Conservation (phyloP, 495 filamentous ascomycete genomes). For the Penicillium bialowiezense region DNA sequence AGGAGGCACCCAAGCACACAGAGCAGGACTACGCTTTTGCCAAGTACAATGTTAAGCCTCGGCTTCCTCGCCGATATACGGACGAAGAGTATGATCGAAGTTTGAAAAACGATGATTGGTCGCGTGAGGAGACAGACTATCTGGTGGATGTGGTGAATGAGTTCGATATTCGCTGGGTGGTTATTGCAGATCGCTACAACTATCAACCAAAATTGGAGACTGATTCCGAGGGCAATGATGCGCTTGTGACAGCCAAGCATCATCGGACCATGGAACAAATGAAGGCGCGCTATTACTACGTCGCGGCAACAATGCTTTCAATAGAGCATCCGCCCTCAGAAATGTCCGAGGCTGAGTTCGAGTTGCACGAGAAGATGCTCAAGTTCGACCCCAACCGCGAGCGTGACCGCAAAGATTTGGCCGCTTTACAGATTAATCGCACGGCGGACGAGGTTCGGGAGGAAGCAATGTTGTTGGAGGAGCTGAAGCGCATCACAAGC, state of each 20-base stretch:
- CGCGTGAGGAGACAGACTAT: constrained; percentile 90
- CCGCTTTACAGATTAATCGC: constrained; percentile 70
- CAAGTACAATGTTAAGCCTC: constrained; percentile 80
- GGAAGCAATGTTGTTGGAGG: constrained; percentile 81
- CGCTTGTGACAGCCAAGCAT: constrained; percentile 39
- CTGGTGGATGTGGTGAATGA: constrained; percentile 69
- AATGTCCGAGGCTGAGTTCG: constrained; percentile 82
- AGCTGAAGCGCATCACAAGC: constrained; percentile 84
- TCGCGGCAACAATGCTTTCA: constrained; percentile 81
- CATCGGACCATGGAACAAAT: constrained; percentile 79
- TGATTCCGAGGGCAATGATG: constrained; percentile 34
- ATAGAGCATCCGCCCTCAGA: constrained; percentile 75
- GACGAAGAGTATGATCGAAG: constrained; percentile 81
- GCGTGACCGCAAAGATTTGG: constrained; percentile 75
- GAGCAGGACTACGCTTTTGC: constrained; percentile 52
- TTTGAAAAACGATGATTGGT: constrained; percentile 74
- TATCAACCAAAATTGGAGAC: constrained; percentile 53
- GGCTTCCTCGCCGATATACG: constrained; percentile 68
- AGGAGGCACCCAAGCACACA: constrained; percentile 29
- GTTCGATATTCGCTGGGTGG: constrained; percentile 80
- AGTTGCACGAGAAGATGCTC: constrained; percentile 74
- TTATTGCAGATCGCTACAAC: constrained; percentile 94
- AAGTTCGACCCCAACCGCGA: constrained; percentile 82
- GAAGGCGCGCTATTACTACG: constrained; percentile 84
- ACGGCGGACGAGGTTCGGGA: constrained; percentile 86